These are phyloP conservation scores for Exsudoporus frostii DNA, from an alignment of 768 basidiomycete species.

Conservation along the genomic window DNA sequence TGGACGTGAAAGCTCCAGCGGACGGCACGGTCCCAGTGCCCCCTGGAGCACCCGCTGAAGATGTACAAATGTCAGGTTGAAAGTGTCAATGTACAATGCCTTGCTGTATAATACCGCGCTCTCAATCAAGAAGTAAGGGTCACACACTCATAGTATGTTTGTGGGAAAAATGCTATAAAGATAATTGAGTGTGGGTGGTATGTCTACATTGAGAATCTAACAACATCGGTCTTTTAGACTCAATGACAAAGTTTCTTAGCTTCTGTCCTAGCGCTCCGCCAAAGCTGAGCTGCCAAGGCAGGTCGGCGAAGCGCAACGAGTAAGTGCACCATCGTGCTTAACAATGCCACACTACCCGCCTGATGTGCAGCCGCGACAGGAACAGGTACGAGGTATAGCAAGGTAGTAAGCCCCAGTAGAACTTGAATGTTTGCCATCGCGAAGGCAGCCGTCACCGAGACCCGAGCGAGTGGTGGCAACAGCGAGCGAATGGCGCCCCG, in stretches of 20 bases:
- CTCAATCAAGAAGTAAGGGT: constrained; percentile 1
- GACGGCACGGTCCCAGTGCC: constrained; percentile 38
- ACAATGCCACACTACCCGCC: constrained; percentile 85
- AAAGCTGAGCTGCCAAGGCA: constrained; percentile 56
- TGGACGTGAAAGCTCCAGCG: constrained; percentile 67
- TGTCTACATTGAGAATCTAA: constrained; percentile 14
- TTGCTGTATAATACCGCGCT: constrained; percentile 6
- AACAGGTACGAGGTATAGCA: constrained; percentile 90
- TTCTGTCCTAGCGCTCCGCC: constrained; percentile 42
- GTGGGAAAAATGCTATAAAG: constrained; percentile 1
- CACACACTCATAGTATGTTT: background rate
- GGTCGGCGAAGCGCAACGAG: constrained; percentile 71
- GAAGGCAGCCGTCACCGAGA: constrained; percentile 58
- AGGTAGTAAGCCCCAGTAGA: constrained; percentile 68
- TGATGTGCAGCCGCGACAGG: constrained; percentile 93
- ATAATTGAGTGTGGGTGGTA: constrained; percentile 27
- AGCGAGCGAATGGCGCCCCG: constrained; percentile 42
- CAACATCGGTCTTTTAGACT: background rate
- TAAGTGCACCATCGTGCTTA: constrained; percentile 80
- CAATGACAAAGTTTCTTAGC: constrained; percentile 13
- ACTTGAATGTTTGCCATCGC: constrained; percentile 85
- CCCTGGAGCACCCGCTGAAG: constrained; percentile 47
- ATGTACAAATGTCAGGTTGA: constrained; percentile 84
- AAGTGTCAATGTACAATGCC: constrained; percentile 16
- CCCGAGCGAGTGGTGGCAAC: constrained; percentile 60